Base-by-base conservation (phyloP, 2,329 filamentous ascomycete genomes). In the Stachybotrys echinatus region DNA sequence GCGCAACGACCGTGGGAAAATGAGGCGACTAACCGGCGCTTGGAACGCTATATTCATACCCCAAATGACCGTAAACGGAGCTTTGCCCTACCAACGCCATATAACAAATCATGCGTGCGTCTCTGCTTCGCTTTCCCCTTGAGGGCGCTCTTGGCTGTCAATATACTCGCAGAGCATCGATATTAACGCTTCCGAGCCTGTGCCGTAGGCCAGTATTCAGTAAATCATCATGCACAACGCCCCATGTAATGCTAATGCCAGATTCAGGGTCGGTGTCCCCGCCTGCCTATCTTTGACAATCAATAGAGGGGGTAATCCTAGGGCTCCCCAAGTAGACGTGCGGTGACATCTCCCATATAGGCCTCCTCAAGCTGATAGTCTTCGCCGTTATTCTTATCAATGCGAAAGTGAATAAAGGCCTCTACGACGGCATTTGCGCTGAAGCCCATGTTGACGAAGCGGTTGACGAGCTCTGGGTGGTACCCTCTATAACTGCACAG, bases 391-490 rank as follows among this genome's bases (percentile, higher is more conserved):
- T 87, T 89, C 18, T 81, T 81, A 54, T 92, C 88, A 57, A 96
- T 92, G 6, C 89, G 88, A 7, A 94, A 85, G 53, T 80, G 88
- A 48, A 86, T 78, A 61, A 96, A 95, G 0, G 90, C 89, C 10
- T 87, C 80, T 0, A 96, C 90, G 1, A 97, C 90, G n/a, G 81
- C 78, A 45, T 92, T 88, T 2, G 95, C 80, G 50, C 90, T 85
- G 60, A 97, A 97, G 12, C 92, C 92, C 92, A 97, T 97, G 59
- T 76, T 81, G 17, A 88, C 83, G 59, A 97, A 97, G 5, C 87
- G 81, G 61, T 94, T 84, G 55, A 97, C 82, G 39, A 96, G 76
- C 27, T 87, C 80, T 61, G 85, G 87, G 70, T 91, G 92, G 69
- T 95, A 97, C 3, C 94, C 92, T 55, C 87, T 81, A 64, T 95